Evolutionary conservation across 2,329 filamentous ascomycete genomes (phyloP).

Genomic region (Leptosphaerulina australis): DNA sequence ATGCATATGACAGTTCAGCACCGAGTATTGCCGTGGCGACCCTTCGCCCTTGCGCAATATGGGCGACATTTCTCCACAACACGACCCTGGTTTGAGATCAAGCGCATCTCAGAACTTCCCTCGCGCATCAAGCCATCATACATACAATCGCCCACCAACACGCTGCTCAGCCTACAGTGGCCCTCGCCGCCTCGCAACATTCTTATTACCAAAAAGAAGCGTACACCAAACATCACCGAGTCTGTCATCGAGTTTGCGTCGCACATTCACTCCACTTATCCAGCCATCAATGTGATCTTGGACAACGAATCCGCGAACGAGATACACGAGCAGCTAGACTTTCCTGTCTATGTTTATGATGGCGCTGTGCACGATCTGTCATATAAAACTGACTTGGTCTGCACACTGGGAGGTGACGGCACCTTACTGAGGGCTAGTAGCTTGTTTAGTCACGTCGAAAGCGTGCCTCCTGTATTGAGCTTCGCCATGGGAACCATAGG

Average conservation of each 20-base stretch:
- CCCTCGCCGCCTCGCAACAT: constrained; percentile 71
- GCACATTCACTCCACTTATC: constrained; percentile 81
- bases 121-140: constrained; percentile 44
- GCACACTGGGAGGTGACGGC: constrained; percentile 91
- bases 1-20: constrained; percentile 21
- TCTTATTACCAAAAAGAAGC: constrained; percentile 70
- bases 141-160: constrained; percentile 62
- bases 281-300: constrained; percentile 79
- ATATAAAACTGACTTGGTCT: constrained; percentile 83
- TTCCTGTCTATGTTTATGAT: constrained; percentile 61
- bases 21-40: constrained; percentile 36
- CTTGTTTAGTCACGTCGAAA: constrained; percentile 79
- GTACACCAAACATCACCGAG: constrained; percentile 60
- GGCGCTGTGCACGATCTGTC: constrained; percentile 59
- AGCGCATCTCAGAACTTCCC: constrained; percentile 42
- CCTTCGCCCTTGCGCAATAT: constrained; percentile 6
- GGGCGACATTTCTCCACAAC: constrained; percentile 37
- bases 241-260: constrained; percentile 65
- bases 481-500: constrained; percentile 98
- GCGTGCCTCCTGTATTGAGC: constrained; percentile 87
- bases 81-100: constrained; percentile 29
- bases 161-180: constrained; percentile 71
- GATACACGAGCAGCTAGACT: constrained; percentile 72
- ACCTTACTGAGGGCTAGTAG: constrained; percentile 86
- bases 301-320: constrained; percentile 75